Conservation (phyloP, 179 eudicot species). For the Silene coronaria region DNA sequence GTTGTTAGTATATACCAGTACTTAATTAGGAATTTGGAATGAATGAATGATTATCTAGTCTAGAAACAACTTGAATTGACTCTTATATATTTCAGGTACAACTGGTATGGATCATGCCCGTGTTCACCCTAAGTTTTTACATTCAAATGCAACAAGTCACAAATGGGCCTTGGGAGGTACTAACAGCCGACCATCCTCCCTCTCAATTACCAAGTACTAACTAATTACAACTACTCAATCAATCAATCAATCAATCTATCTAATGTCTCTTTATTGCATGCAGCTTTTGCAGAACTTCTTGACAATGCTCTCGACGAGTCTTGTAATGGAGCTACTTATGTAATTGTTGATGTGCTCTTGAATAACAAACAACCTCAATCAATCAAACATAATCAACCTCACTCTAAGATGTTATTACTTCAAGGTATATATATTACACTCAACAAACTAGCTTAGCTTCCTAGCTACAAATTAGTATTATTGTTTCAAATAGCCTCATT, state of each 20-base stretch:
- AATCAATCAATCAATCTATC: no score
- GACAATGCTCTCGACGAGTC: constrained; percentile 79
- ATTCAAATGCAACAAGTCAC: constrained; percentile 85
- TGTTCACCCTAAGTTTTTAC: constrained; percentile 70
- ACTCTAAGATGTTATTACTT: constrained; percentile 49
- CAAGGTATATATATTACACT: no score
- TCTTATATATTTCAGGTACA: constrained; percentile 18
- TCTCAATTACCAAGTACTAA: no score
- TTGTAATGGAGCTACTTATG: constrained; percentile 67
- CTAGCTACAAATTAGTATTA: no score
- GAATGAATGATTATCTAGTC: no score
- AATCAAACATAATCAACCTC: constrained; percentile 35
- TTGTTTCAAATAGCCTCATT: no score
- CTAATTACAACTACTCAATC: no score
- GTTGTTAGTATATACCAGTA: no score
- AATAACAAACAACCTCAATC: constrained; percentile 37
- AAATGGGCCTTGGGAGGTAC: constrained; percentile 75
- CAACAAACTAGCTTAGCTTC: no score
- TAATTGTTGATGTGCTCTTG: constrained; percentile 42
- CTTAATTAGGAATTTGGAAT: no score
- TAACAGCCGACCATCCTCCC: no score
- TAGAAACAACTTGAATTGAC: no score
- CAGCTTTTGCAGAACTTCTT: constrained; percentile 76
- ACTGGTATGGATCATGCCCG: constrained; percentile 63
- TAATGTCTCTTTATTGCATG: not conserved